Conservation (phyloP, 31 red algal species). For the Odonthalia washingtoniensis region DNA sequence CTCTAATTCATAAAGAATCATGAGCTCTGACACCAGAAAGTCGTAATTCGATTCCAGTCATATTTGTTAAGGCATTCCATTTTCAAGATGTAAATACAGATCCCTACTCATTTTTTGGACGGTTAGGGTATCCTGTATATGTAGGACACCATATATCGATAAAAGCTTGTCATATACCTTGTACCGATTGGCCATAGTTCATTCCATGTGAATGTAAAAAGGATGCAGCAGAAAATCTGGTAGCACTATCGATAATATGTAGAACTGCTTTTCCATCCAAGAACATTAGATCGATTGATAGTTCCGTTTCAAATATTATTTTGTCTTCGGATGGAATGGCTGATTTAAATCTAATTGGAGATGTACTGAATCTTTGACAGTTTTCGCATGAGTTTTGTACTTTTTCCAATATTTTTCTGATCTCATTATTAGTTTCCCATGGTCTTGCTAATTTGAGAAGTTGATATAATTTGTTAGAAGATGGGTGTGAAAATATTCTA, state of each 20-base stretch:
- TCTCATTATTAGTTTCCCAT: neutral
- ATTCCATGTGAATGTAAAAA: neutral
- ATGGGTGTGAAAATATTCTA: neutral
- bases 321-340: neutral
- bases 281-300: neutral
- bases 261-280: neutral
- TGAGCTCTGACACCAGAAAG: constrained; percentile 31
- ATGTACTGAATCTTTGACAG: neutral
- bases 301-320: neutral
- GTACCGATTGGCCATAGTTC: too few species aligned
- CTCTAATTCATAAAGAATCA: constrained; percentile 33
- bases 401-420: too few species aligned
- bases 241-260: neutral
- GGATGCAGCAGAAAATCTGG: neutral
- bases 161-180: neutral
- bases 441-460: neutral
- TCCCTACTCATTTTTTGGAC: constrained; percentile 5
- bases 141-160: neutral
- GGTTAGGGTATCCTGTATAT: constrained; percentile 20
- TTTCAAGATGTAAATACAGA: constrained; percentile 33
- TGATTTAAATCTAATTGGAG: neutral
- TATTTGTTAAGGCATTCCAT: constrained; percentile 11
- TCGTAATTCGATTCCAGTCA: constrained; percentile 33
- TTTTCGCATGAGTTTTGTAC: neutral
- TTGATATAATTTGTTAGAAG: neutral